Percentiles rank a stretch among this genome's conserved stretches.
Conservation (phyloP, 129 eudicot species). For the Apium graveolens region DNA sequence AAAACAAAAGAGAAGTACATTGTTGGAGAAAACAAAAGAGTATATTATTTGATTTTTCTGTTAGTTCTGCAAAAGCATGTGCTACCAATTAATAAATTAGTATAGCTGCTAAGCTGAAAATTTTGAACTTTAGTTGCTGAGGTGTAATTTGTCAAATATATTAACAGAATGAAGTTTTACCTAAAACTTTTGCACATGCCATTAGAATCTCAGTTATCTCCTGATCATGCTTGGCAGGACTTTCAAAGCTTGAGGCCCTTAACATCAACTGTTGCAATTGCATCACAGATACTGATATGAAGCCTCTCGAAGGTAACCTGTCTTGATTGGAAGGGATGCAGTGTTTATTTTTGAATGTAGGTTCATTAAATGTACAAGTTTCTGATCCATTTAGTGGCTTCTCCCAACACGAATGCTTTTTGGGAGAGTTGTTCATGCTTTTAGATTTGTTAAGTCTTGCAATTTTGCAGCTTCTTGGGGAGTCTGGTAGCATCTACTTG, state of each 20-base stretch:
- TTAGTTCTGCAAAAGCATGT: background rate
- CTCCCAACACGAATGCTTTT: background rate
- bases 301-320: conserved; percentile 63
- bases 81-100: background rate
- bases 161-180: background rate
- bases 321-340: background rate
- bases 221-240: conserved; percentile 39
- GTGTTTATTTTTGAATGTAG: background rate
- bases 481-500: background rate
- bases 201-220: background rate
- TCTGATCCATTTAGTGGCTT: background rate
- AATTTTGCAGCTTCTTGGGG: background rate
- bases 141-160: background rate
- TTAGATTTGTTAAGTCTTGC: background rate
- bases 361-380: background rate
- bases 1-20: too few species aligned
- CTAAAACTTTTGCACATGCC: background rate
- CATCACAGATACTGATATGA: conserved; percentile 84
- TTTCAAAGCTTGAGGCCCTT: conserved; percentile 73
- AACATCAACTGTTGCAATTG: conserved; percentile 88
- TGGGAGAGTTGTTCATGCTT: background rate
- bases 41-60: background rate
- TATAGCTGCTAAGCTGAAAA: background rate
- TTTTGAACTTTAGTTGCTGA: background rate
- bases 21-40: too few species aligned